Conservation (phyloP, 352 stramenopile genomes). For the Phytopythium vexans region DNA sequence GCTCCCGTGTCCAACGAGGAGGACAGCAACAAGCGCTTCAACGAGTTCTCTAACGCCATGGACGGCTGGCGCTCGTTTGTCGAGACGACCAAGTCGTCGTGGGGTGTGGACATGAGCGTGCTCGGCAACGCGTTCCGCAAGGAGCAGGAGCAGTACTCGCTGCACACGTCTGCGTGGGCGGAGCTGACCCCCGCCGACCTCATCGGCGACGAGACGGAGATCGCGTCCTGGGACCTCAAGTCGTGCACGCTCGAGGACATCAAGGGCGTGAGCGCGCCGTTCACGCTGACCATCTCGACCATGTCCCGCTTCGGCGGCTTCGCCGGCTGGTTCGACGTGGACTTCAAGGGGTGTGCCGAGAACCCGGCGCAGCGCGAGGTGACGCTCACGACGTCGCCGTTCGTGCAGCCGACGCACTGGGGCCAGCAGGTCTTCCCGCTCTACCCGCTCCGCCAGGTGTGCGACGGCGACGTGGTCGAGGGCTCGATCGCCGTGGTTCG, state of each 20-base stretch:
- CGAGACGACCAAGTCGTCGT: slow-evolving; percentile 92
- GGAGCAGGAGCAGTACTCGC: slow-evolving; percentile 87
- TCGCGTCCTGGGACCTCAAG: slow-evolving; percentile 80
- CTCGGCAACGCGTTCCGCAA: slow-evolving; percentile 86
- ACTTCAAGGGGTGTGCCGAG: slow-evolving; percentile 92
- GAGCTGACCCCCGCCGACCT: slow-evolving; percentile 72
- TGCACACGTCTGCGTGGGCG: slow-evolving; percentile 82
- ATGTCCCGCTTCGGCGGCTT: slow-evolving; percentile 93
- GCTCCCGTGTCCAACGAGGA: slow-evolving; percentile 95
- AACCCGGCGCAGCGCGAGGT: slow-evolving; percentile 77
- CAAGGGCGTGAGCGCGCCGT: slow-evolving; percentile 64
- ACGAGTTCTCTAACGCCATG: slow-evolving; percentile 83
- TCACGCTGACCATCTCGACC: slow-evolving; percentile 79
- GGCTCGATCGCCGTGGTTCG: slow-evolving; percentile 73
- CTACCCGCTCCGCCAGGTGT: slow-evolving; percentile 81
- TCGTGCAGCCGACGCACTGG: slow-evolving; percentile 87
- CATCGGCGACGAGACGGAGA: slow-evolving; percentile 84
- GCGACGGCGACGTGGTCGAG: slow-evolving; percentile 70
- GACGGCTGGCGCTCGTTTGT: slow-evolving; percentile 83
- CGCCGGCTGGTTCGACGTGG: slow-evolving; percentile 99
- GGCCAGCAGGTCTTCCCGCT: slow-evolving; percentile 85
- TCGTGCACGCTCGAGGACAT: slow-evolving; percentile 84
- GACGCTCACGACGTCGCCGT: slow-evolving; percentile 90
- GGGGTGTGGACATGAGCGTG: slow-evolving; percentile 97
- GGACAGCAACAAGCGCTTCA: slow-evolving; percentile 82